Percentiles rank a stretch among this genome's conserved stretches.
phyloP scores from a whole-genome alignment of 2,329 filamentous ascomycete genomes.

The Cladosporium sp. region DNA sequence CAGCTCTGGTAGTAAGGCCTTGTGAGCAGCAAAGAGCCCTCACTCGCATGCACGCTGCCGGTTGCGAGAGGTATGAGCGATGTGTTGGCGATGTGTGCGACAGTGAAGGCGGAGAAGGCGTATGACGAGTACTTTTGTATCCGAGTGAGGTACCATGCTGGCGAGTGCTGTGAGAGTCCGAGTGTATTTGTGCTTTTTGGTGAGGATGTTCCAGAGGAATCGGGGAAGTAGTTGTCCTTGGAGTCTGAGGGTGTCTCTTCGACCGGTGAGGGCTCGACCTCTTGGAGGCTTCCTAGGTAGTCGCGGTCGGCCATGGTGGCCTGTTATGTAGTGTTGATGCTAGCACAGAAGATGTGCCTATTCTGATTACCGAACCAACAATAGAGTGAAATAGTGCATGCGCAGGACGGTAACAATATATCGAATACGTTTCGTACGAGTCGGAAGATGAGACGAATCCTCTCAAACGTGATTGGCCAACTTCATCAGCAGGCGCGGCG shows the following conservation, averaged over 20 bases:
- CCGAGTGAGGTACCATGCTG: conserved; percentile 74
- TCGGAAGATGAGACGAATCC: conserved; percentile 11
- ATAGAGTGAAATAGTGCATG: neutral
- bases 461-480: neutral
- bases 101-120: conserved; percentile 74
- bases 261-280: conserved; percentile 82
- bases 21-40: conserved; percentile 86
- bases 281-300: conserved; percentile 54
- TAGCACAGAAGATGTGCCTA: neutral
- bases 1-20: conserved; percentile 89
- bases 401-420: neutral
- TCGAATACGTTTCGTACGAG: conserved; percentile 11
- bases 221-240: conserved; percentile 53
- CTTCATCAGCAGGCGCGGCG: neutral
- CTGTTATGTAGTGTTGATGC: neutral
- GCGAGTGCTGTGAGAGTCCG: conserved; percentile 66
- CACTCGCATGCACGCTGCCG: conserved; percentile 70
- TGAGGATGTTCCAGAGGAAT: conserved; percentile 22
- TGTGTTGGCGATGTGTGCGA: conserved; percentile 78
- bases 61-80: conserved; percentile 77
- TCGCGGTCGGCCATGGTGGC: conserved; percentile 36
- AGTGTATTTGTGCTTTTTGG: conserved; percentile 43
- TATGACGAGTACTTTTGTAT: conserved; percentile 90
- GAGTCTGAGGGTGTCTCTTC: conserved; percentile 53
- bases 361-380: neutral